Conservation (phyloP, 352 stramenopile species). For the Phytophthora pinifolia region DNA sequence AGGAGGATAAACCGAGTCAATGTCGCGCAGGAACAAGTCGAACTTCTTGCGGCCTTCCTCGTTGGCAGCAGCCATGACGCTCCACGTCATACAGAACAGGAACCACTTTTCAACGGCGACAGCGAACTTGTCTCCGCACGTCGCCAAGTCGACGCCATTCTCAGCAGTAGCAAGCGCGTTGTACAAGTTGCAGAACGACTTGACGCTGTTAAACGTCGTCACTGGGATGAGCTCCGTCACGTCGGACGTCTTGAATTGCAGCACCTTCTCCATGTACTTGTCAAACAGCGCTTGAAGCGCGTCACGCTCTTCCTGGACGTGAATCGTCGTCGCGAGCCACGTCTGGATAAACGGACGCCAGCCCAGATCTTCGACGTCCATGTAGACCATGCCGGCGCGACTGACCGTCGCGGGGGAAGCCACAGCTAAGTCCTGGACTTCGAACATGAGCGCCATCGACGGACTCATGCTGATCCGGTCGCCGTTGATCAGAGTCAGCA, state of each 20-base stretch:
- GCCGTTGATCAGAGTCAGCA: conserved; percentile 85
- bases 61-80: conserved; percentile 82
- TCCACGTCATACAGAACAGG: conserved; percentile 86
- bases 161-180: conserved; percentile 67
- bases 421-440: conserved; percentile 94
- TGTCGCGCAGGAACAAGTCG: conserved; percentile 88
- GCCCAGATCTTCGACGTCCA: conserved; percentile 85
- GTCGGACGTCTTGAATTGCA: conserved; percentile 65
- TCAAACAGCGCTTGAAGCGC: conserved; percentile 71
- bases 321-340: conserved; percentile 70
- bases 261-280: conserved; percentile 79
- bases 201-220: conserved; percentile 80
- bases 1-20: conserved; percentile 92
- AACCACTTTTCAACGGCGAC: conserved; percentile 83
- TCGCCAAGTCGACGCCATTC: conserved; percentile 67
- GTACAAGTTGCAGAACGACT: conserved; percentile 88
- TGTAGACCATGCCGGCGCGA: conserved; percentile 94
- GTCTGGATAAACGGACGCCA: conserved; percentile 81
- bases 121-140: conserved; percentile 68
- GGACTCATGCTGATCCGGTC: conserved; percentile 86
- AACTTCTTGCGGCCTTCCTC: conserved; percentile 86
- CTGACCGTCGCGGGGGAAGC: conserved; percentile 94
- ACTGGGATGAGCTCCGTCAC: conserved; percentile 78
- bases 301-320: conserved; percentile 61
- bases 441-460: conserved; percentile 92